Conservation (phyloP, 2,329 filamentous ascomycete species). For the Penicillium sp. region DNA sequence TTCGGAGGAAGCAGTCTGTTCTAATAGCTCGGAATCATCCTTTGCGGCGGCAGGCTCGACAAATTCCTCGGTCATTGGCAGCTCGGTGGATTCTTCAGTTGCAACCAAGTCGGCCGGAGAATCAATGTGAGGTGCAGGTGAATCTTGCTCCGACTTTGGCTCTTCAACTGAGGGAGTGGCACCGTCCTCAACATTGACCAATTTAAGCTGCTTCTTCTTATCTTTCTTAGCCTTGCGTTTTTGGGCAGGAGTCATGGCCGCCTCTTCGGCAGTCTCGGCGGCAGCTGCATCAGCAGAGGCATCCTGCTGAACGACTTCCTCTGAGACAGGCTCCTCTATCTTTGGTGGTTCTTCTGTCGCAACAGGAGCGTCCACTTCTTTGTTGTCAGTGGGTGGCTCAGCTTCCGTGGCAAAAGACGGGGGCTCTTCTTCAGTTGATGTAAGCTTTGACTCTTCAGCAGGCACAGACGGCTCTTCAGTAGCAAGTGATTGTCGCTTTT, state of each 20-base stretch:
- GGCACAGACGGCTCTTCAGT: not conserved
- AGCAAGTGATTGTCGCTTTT: conserved; percentile 21
- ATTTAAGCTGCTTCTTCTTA: conserved; percentile 24
- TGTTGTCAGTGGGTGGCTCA: not conserved
- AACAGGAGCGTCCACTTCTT: not conserved
- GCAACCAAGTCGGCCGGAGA: not conserved
- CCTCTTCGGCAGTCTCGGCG: conserved; percentile 6
- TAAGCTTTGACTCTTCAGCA: conserved; percentile 5
- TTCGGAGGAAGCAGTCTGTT: not conserved
- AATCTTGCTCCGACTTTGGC: conserved; percentile 8
- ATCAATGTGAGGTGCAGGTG: not conserved
- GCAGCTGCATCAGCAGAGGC: not conserved
- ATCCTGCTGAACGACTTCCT: not conserved
- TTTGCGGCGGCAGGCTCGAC: not conserved
- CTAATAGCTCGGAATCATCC: not conserved
- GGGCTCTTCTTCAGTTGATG: not conserved
- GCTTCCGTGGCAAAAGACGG: no score
- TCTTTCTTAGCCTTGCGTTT: conserved; percentile 22
- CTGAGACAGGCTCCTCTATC: not conserved
- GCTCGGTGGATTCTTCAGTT: conserved; percentile 1
- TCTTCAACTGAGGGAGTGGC: not conserved
- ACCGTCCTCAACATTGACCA: conserved; percentile 14
- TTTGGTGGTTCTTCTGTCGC: conserved; percentile 3
- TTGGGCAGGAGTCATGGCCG: conserved; percentile 17
- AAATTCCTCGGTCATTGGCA: not conserved